Evolutionary conservation across 179 eudicot species (phyloP).

Genomic region (Beta corolliflora): DNA sequence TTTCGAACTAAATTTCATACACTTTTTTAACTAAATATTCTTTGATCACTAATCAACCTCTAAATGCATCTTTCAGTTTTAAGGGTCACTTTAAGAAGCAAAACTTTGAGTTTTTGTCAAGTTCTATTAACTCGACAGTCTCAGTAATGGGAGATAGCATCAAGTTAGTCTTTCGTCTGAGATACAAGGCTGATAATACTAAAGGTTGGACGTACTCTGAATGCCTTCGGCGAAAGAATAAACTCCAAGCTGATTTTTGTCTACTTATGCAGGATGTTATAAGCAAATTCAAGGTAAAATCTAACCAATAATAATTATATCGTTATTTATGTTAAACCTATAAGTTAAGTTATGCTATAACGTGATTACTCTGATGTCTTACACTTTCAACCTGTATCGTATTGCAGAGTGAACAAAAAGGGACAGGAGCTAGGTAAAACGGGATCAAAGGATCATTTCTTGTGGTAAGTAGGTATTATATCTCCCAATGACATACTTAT

Average conservation of each 20-base stretch:
- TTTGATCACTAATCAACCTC: too few relatives aligned
- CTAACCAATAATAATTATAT: not conserved
- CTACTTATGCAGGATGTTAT: not conserved
- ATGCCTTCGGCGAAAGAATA: not conserved
- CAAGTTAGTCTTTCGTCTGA: not conserved
- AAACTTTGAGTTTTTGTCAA: not conserved
- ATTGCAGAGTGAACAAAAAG: too few relatives aligned
- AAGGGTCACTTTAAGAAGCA: not conserved
- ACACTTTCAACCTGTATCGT: too few relatives aligned
- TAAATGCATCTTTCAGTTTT: not conserved
- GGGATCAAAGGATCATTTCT: too few relatives aligned
- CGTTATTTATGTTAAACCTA: too few relatives aligned
- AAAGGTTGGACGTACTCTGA: slow-evolving; percentile 8
- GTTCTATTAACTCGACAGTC: not conserved
- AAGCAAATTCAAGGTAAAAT: not conserved
- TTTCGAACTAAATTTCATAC: too few relatives aligned
- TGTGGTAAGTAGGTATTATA: not conserved
- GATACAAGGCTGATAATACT: not conserved
- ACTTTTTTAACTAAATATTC: too few relatives aligned
- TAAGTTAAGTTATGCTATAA: too few relatives aligned
- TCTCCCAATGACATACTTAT: too few relatives aligned
- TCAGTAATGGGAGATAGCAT: not conserved
- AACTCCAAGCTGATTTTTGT: not conserved
- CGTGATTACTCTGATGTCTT: too few relatives aligned
- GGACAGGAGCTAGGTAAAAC: not conserved